Evolutionary conservation across 768 basidiomycete species (phyloP), one percentile per base, ranked within the genome.

Genomic region (Russula ochroleuca): DNA sequence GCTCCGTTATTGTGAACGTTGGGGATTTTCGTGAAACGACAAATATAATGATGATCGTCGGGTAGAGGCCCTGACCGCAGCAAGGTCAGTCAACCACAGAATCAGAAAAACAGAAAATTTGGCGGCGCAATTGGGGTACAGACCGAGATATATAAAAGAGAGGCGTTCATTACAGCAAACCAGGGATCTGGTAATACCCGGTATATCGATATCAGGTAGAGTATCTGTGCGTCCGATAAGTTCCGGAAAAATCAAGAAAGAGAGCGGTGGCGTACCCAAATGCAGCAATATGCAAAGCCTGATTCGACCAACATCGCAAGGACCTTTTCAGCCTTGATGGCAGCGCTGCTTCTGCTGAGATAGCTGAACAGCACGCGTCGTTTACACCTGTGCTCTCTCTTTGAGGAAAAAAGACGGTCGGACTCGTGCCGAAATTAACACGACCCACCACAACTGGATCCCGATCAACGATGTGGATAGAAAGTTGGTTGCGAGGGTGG

Each of bases 301-400:
- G 64, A 65, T 40, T 65, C 64, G 13, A 65, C 25, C 41, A 61
- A n/a, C 33, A 65, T 23, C 6, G 57, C 54, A 33, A 65, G 41
- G 14, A 56, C 15, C 48, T 51, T 61, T 54, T 65, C 64, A 1
- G 17, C 15, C 54, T n/a, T 40, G 6, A 57, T 56, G 3, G 64
- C 48, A 21, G n/a, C 4, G 41, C 41, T 60, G 9, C 2, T 41
- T 15, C 5, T 19, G 19, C 40, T 6, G 33, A 65, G 40, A 40
- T 65, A 14, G 21, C 33, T 23, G 28, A 50, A 23, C n/a, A 65
- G 6, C 3, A 31, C 41, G 9, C 6, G 13, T 31, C 64, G 59
- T 15, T 65, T 54, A 37, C 47, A 53, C 64, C 64, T 65, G 48
- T 21, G 6, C 28, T 25, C 21, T 19, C 45, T 58, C 13, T 47